Conservation (phyloP, 2,329 filamentous ascomycete species). For the Tolypocladium endophyticum region DNA sequence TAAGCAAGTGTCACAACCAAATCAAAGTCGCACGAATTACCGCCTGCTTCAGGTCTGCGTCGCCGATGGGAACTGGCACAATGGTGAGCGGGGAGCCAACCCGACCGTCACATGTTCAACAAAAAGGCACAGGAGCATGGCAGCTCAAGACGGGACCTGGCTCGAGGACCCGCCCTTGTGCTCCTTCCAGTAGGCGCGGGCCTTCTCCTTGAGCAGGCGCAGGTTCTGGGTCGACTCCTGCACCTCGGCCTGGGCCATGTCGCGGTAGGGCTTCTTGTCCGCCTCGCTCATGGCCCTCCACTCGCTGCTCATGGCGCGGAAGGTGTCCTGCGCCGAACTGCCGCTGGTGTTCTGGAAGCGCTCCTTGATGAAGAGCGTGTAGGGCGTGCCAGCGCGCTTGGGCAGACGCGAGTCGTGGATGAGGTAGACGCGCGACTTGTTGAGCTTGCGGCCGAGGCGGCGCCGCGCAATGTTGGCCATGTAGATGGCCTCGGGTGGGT, state of each 20-base stretch:
- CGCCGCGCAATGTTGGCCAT: constrained; percentile 37
- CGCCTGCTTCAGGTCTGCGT: neutral
- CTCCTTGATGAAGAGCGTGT: constrained; percentile 24
- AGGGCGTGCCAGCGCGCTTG: constrained; percentile 23
- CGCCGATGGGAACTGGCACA: neutral
- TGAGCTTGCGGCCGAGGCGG: constrained; percentile 24
- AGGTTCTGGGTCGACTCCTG: constrained; percentile 7
- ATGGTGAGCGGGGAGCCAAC: neutral
- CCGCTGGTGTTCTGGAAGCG: constrained; percentile 20
- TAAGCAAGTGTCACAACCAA: neutral
- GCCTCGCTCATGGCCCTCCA: constrained; percentile 32
- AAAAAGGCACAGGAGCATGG: neutral
- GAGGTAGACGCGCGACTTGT: constrained; percentile 9
- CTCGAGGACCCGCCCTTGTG: constrained; percentile 1
- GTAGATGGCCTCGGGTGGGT: constrained; percentile 27
- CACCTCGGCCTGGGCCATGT: constrained; percentile 12
- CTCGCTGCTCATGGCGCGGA: constrained; percentile 17
- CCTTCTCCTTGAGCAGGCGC: constrained; percentile 18
- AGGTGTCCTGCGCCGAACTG: constrained; percentile 9
- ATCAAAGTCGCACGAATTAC: neutral
- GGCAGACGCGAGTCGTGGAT: constrained; percentile 40
- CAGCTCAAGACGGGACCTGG: constrained; percentile 2
- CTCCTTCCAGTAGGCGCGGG: constrained; percentile 9
- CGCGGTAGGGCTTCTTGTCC: constrained; percentile 30
- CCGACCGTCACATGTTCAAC: neutral